Evolutionary conservation across 257 asterid genomes (phyloP).

Genomic region (Solanum virginianum): DNA sequence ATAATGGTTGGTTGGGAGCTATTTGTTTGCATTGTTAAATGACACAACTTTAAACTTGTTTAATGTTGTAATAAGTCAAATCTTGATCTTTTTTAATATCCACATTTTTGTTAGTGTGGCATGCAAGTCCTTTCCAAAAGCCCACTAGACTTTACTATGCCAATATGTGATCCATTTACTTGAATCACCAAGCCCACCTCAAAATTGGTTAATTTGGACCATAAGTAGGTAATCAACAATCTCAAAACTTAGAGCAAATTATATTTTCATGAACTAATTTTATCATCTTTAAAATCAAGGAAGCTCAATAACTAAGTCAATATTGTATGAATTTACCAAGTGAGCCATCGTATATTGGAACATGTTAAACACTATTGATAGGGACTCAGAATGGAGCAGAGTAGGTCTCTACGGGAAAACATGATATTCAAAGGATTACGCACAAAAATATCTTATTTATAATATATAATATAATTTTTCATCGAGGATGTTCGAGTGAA

Average conservation of each 20-base stretch:
- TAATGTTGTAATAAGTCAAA: too few relatives aligned
- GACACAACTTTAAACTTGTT: too few relatives aligned
- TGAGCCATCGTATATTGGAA: neutral
- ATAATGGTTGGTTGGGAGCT: too few relatives aligned
- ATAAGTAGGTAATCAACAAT: neutral
- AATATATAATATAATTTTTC: too few relatives aligned
- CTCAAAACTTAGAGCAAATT: neutral
- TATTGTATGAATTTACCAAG: neutral
- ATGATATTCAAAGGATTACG: neutral
- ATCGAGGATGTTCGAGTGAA: too few relatives aligned
- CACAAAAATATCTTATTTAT: too few relatives aligned
- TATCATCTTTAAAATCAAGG: neutral
- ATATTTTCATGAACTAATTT: neutral
- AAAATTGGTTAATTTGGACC: neutral
- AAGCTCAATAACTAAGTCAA: neutral
- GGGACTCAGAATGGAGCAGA: neutral
- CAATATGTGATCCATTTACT: too few relatives aligned
- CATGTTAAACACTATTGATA: neutral
- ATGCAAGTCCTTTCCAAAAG: neutral
- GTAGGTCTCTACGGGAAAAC: neutral
- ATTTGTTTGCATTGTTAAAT: too few relatives aligned
- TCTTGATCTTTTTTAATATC: too few relatives aligned
- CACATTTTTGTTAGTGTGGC: too few relatives aligned
- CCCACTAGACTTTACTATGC: neutral
- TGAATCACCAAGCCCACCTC: neutral